Conservation (phyloP, 1,284 basidiomycete species). For the Flammula alnicola region DNA sequence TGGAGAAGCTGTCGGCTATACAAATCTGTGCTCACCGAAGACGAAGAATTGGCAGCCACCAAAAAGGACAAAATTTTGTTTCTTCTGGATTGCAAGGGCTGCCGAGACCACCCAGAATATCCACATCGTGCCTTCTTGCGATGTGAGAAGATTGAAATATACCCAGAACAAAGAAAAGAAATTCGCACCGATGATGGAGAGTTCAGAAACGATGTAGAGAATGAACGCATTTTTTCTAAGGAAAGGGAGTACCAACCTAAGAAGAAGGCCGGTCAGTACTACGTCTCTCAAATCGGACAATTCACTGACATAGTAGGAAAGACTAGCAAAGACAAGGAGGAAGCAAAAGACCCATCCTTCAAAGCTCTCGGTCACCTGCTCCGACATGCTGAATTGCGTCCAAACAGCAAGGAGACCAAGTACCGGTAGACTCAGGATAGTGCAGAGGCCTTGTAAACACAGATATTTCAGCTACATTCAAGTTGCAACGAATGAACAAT, state of each 20-base stretch:
- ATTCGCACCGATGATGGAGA: constrained; percentile 14
- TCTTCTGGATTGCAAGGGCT: constrained; percentile 16
- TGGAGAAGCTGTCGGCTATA: too few relatives aligned
- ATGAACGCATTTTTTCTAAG: constrained; percentile 19
- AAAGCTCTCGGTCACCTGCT: neutral
- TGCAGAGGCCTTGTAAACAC: constrained; percentile 8
- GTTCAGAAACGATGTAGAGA: constrained; percentile 16
- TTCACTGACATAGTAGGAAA: constrained; percentile 14
- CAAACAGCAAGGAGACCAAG: constrained; percentile 17
- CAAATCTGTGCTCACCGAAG: too few relatives aligned
- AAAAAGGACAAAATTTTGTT: too few relatives aligned
- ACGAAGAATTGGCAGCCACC: too few relatives aligned
- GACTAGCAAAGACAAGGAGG: constrained; percentile 5
- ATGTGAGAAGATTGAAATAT: neutral
- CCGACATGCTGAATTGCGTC: constrained; percentile 8
- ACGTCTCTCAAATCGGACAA: neutral
- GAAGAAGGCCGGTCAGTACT: neutral
- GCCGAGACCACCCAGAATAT: constrained; percentile 18
- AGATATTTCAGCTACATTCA: neutral
- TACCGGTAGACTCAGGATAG: constrained; percentile 11
- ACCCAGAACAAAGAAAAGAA: neutral
- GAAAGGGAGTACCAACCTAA: constrained; percentile 16
- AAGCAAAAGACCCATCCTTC: constrained; percentile 12
- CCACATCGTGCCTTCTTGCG: constrained; percentile 12
- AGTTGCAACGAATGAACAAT: neutral